phyloP scores from a whole-genome alignment of 306 rosid species.

The Acmispon strigosus region DNA sequence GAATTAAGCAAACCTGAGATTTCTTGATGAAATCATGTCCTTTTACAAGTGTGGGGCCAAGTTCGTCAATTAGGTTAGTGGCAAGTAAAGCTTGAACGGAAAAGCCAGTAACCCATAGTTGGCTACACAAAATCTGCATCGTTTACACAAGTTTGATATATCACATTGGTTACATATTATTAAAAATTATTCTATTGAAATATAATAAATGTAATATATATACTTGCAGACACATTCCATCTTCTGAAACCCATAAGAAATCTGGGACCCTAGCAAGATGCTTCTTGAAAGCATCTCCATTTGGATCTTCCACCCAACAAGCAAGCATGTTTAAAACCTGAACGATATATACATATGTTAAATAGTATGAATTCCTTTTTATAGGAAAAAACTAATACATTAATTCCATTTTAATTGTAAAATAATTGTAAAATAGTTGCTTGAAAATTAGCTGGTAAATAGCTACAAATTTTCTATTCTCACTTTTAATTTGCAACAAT shows the following conservation, averaged over 20 bases:
- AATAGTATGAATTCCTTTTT: background rate
- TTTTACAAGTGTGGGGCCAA: slow-evolving; percentile 39
- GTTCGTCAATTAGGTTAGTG: slow-evolving; percentile 37
- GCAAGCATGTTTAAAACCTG: slow-evolving; percentile 64
- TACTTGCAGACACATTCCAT: slow-evolving; percentile 75
- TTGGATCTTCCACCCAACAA: slow-evolving; percentile 78
- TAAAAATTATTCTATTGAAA: background rate
- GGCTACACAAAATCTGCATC: slow-evolving; percentile 63
- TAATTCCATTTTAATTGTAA: background rate
- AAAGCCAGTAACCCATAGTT: slow-evolving; percentile 58
- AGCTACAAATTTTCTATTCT: no score
- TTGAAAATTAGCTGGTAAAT: no score
- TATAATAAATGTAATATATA: background rate
- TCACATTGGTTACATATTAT: background rate
- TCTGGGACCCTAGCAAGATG: slow-evolving; percentile 71
- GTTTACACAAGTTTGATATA: background rate
- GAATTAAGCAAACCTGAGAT: slow-evolving; percentile 41
- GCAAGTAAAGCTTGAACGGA: slow-evolving; percentile 65
- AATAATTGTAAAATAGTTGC: no score
- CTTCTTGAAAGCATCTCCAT: slow-evolving; percentile 60
- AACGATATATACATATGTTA: no score
- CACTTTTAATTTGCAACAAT: no score
- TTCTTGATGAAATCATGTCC: slow-evolving; percentile 61
- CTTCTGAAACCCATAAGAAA: slow-evolving; percentile 67
- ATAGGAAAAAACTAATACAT: background rate